Evolutionary conservation across 495 filamentous ascomycete genomes (phyloP).

Genomic region (Neurospora sp.): DNA sequence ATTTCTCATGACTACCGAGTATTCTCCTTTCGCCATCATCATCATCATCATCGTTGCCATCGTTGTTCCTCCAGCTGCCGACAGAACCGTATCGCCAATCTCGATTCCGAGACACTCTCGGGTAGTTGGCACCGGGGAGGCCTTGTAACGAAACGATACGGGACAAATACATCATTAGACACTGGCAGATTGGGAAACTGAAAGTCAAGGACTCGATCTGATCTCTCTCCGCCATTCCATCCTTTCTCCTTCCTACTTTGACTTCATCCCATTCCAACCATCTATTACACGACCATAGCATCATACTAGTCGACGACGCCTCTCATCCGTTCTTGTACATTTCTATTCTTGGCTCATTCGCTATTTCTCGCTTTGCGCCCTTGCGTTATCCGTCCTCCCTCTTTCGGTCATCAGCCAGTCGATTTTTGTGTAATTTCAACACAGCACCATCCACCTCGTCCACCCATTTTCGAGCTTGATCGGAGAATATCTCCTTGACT

Average conservation of each 20-base stretch:
- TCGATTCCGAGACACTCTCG: neutral
- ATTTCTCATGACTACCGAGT: neutral
- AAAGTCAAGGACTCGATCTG: neutral
- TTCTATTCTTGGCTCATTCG: neutral
- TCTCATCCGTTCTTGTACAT: neutral
- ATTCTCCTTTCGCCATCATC: neutral
- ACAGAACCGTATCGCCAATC: neutral
- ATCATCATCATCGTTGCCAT: too few relatives aligned
- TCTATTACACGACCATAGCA: neutral
- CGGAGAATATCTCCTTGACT: neutral
- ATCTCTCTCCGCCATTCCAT: neutral
- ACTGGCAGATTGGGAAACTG: neutral
- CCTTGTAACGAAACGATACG: neutral
- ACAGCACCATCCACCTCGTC: neutral
- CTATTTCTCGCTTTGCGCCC: neutral
- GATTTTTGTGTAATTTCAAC: neutral
- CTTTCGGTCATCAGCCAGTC: neutral
- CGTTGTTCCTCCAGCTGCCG: neutral
- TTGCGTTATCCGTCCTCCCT: neutral
- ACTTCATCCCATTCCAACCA: neutral
- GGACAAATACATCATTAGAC: neutral
- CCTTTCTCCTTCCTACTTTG: neutral
- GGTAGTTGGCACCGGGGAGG: neutral
- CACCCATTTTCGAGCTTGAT: neutral
- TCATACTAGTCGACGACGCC: neutral